Evolutionary conservation across 2,329 filamentous ascomycete species (phyloP).

Genomic region (Calonectria pteridis): DNA sequence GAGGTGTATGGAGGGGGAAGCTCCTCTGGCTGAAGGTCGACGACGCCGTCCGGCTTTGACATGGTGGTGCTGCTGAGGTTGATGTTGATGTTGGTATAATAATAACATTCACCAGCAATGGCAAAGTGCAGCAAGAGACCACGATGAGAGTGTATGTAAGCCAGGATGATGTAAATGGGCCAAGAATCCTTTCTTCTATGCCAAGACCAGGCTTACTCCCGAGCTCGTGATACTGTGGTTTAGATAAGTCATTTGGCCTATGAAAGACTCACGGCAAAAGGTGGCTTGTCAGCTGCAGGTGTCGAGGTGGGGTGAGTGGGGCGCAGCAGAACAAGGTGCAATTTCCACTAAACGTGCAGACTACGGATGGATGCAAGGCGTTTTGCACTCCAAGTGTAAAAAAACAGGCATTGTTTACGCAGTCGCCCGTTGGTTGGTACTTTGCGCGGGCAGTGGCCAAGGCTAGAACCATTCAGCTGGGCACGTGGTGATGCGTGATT

Average conservation of each 20-base stretch:
- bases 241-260: background rate
- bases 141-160: background rate
- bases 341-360: background rate
- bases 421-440: background rate
- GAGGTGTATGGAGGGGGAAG: constrained; percentile 43
- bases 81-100: background rate
- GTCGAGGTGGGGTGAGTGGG: background rate
- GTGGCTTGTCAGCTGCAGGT: background rate
- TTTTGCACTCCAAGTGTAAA: background rate
- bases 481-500: background rate
- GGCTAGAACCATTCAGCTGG: background rate
- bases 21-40: constrained; percentile 27
- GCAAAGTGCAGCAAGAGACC: background rate
- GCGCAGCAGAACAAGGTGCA: background rate
- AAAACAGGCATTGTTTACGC: background rate
- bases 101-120: background rate
- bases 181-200: background rate
- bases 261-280: background rate
- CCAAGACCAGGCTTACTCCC: background rate
- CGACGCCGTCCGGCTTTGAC: constrained; percentile 7
- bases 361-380: background rate
- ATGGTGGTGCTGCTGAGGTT: background rate
- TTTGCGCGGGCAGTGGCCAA: background rate
- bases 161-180: background rate
- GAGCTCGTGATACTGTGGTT: background rate